Evolutionary conservation across 1,139 yeast genomes (phyloP).

Genomic region (Candida gigantensis): DNA sequence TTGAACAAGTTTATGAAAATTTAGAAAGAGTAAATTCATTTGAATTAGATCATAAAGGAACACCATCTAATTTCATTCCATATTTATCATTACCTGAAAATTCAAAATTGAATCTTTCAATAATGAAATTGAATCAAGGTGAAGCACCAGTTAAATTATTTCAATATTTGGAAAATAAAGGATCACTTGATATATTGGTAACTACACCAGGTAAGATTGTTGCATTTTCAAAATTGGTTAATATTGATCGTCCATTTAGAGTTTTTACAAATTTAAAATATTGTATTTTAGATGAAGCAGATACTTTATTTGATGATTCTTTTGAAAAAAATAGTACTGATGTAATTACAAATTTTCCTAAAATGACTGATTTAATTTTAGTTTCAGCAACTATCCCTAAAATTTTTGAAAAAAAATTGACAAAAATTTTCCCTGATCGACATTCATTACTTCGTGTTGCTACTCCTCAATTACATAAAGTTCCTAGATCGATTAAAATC

Average conservation of each 20-base stretch:
- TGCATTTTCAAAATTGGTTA: conserved; percentile 45
- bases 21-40: conserved; percentile 41
- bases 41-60: conserved; percentile 21
- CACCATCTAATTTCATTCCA: conserved; percentile 19
- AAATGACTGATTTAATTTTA: conserved; percentile 64
- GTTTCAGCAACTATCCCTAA: conserved; percentile 92
- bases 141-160: conserved; percentile 52
- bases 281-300: conserved; percentile 92
- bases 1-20: conserved; percentile 70
- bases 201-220: conserved; percentile 78
- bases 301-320: conserved; percentile 83
- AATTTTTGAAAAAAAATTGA: conserved; percentile 65
- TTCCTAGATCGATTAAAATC: conserved; percentile 74
- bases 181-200: conserved; percentile 72
- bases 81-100: conserved; percentile 30
- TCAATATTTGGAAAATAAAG: conserved; percentile 35
- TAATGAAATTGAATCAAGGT: conserved; percentile 60
- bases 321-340: conserved; percentile 70
- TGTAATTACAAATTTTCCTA: conserved; percentile 53
- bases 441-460: conserved; percentile 56
- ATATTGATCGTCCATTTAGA: conserved; percentile 49
- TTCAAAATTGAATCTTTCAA: conserved; percentile 39
- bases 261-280: conserved; percentile 50
- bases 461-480: conserved; percentile 79
- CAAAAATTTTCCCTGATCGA: conserved; percentile 63